Conservation (phyloP, 192 early-diverging fungal species). For the Dissophora ornata region DNA sequence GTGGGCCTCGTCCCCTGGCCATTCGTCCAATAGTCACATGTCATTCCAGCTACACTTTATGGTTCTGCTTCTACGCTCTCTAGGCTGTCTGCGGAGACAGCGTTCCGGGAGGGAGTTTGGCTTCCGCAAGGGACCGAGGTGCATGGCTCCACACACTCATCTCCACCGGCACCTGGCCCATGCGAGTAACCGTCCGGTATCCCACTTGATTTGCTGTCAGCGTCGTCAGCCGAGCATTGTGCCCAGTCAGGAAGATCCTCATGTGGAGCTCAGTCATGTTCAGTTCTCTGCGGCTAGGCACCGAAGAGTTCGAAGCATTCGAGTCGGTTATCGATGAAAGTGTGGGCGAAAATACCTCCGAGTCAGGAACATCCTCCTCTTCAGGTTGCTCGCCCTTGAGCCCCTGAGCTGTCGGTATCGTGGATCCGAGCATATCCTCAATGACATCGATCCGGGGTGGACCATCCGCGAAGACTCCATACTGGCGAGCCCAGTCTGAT, state of each 20-base stretch:
- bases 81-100: too few species aligned
- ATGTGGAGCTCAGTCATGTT: constrained; percentile 45
- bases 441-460: constrained; percentile 44
- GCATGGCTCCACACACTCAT: constrained; percentile 50
- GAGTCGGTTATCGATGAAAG: neutral
- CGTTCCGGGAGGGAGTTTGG: constrained; percentile 20
- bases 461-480: constrained; percentile 35
- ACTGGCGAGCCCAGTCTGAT: constrained; percentile 47
- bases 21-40: too few species aligned
- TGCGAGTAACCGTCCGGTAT: constrained; percentile 31
- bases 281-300: constrained; percentile 19
- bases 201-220: constrained; percentile 44
- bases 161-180: constrained; percentile 15
- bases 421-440: constrained; percentile 22
- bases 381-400: too few species aligned
- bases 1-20: too few species aligned
- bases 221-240: constrained; percentile 24
- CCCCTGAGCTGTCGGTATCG: too few species aligned
- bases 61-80: neutral
- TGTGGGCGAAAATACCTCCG: neutral
- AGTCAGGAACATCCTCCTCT: too few species aligned
- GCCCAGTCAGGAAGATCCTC: constrained; percentile 34
- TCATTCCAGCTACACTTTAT: neutral
- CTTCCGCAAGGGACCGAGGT: constrained; percentile 41
- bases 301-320: too few species aligned